Evolutionary conservation across 139 green algal species (phyloP), one percentile per base, ranked within the genome.

Genomic region (Desmodesmus armatus): DNA sequence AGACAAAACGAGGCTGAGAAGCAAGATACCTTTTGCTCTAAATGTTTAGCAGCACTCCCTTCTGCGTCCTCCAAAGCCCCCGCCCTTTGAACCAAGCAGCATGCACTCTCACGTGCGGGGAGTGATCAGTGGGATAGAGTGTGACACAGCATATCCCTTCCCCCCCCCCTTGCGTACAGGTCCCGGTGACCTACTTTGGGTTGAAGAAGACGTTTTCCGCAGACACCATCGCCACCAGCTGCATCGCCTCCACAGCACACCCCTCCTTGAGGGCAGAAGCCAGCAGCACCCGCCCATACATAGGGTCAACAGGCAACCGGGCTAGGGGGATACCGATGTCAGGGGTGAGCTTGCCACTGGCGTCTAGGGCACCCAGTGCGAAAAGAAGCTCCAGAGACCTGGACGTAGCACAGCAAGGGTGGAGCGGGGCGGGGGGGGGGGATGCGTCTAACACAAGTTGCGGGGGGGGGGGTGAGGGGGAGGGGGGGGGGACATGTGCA

Each of bases 291-390:
- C 91, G 90, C 17, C 63, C 92, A 72, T 92, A 96, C 89, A 94
- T 93, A 6, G 96, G 96, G 58, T 98, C 96, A 15, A 99, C 90
- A 0, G 96, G 96, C 72, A 99, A 89, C 1, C 91, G 85, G 5
- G 93, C 89, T 88, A 82, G 76, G 11, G 73, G 31, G 39, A 13
- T 33, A 80, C 73, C 72, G 63, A n/a, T 76, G 11, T 86, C 65
- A 9, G 82, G 21, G 0, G 94, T 95, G 11, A 98, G 87, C 6
- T 85, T 51, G 15, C 94, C 93, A 0, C 78, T 62, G 27, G 63
- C 2, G 83, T 98, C 93, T 53, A 98, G 88, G 0, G 96, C 96
- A 0, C 94, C 93, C 31, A 99, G 88, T 1, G 92, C 92, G 67
- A 90, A 90, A 78, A 98, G 88, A 72, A 95, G 87, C 88, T 97